phyloP scores from a whole-genome alignment of 805 yeast species.

The Suhomyces xylopsoci region DNA sequence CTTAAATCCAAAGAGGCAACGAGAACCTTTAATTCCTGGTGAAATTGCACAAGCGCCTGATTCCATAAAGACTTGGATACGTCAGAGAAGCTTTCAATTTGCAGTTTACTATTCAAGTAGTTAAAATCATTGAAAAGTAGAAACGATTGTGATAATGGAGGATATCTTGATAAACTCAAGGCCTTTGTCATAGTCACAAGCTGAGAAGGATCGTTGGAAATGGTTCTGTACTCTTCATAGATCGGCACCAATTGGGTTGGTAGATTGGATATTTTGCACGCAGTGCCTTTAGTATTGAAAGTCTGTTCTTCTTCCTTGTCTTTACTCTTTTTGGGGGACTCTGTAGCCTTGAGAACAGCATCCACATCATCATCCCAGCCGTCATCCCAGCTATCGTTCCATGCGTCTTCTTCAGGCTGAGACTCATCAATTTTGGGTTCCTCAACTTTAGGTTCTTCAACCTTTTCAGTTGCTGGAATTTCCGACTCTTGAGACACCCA shows the following conservation, averaged over 20 bases:
- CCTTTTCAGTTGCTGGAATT: background rate
- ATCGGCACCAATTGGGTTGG: conserved; percentile 21
- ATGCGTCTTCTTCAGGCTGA: conserved; percentile 15
- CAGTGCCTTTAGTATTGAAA: background rate
- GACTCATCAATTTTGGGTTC: conserved; percentile 8
- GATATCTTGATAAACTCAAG: conserved; percentile 31
- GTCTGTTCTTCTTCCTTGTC: background rate
- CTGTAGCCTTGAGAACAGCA: background rate
- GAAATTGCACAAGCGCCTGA: conserved; percentile 16
- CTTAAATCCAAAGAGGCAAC: conserved; percentile 15
- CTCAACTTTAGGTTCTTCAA: background rate
- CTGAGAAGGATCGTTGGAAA: conserved; percentile 16
- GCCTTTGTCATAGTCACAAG: conserved; percentile 30
- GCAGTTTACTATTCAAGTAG: conserved; percentile 17
- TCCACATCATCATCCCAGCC: conserved; percentile 20
- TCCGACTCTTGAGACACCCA: background rate
- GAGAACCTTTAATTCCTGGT: conserved; percentile 16
- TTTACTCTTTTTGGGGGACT: background rate
- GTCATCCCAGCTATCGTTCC: conserved; percentile 31
- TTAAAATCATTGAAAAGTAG: conserved; percentile 35
- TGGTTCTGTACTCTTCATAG: conserved; percentile 19
- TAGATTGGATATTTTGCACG: conserved; percentile 18
- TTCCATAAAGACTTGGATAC: conserved; percentile 19
- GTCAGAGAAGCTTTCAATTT: conserved; percentile 11
- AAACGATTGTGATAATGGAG: conserved; percentile 29